Base-by-base conservation (phyloP, 805 yeast species). In the Zygotorulaspora florentina region DNA sequence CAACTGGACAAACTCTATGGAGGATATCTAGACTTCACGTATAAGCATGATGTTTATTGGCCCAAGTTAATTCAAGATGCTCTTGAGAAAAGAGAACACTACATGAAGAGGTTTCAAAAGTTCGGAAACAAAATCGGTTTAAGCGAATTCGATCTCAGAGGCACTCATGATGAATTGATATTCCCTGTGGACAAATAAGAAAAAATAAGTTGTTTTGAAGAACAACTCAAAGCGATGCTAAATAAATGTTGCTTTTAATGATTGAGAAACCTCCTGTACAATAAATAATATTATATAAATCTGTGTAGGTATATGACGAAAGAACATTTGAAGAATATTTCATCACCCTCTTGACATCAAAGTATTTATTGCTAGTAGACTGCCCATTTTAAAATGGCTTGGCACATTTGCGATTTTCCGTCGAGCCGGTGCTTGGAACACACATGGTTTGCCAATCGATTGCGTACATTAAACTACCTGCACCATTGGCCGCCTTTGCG, bases 401-500 rank as follows among this genome's bases (percentile, higher is more conserved):
- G 2, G 99, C 99, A 68, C 96, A 87, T 65, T 93, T 93, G 48
- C 99, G 75, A 55, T 72, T 71, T 57, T 89, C 97, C 10, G 79
- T 66, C 8, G 74, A 76, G 1, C 96, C 96, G 2, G 90, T 80
- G 20, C 66, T 70, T 2, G 88, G 82, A 51, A 86, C 80, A 27
- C 84, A 75, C 98, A 95, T 93, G 10, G 88, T 85, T 67, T 88
- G 90, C 97, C 98, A 93, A 66, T 93, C 98, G 35, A 88, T 67
- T 2, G 99, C 95, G 56, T 82, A 84, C 87, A 93, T 80, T 45
- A 81, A 67, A 30, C 79, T 81, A 2, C 96, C 96, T 3, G 81
- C 80, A 13, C 82, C 83, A 51, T 75, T 78, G 25, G 59, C 57
- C 35, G 83, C 76, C 50, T 76, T 80, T 4, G 98, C 97, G 64